Evolutionary conservation across 1,284 basidiomycete genomes (phyloP).

Genomic region (Mixia osmundae): DNA sequence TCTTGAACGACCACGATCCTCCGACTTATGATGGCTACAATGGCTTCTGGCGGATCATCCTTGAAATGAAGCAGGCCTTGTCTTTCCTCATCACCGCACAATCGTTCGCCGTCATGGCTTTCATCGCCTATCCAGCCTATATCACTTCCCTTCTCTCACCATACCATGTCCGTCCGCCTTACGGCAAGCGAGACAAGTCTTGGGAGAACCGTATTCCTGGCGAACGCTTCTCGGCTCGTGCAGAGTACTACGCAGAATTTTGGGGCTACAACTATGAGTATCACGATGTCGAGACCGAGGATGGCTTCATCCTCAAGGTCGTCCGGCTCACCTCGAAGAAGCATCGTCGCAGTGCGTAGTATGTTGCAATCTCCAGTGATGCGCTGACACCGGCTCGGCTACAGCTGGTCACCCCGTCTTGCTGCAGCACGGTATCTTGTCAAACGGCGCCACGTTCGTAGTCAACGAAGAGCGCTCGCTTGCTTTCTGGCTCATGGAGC

Average conservation of each 20-base stretch:
- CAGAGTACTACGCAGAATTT: constrained; percentile 14
- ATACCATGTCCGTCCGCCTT: too few species aligned
- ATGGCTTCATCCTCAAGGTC: constrained; percentile 29
- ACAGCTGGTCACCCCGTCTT: constrained; percentile 30
- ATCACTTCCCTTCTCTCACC: too few species aligned
- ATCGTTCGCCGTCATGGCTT: too few species aligned
- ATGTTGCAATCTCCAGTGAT: too few species aligned
- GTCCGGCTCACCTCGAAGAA: constrained; percentile 7
- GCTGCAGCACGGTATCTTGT: constrained; percentile 34
- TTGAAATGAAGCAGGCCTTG: too few species aligned
- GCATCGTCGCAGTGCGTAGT: constrained; percentile 7
- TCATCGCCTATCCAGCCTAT: too few species aligned
- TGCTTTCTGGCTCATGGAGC: constrained; percentile 34
- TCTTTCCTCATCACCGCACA: too few species aligned
- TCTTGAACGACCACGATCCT: too few species aligned
- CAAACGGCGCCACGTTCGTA: constrained; percentile 33
- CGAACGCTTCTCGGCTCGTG: constrained; percentile 7
- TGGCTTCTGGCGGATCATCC: too few species aligned
- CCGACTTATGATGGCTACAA: too few species aligned
- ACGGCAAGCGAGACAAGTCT: too few species aligned
- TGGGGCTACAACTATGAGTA: constrained; percentile 26
- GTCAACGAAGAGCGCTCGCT: constrained; percentile 32
- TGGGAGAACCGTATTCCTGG: constrained; percentile 10
- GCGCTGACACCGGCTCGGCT: too few species aligned
- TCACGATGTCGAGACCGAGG: constrained; percentile 32